These are phyloP conservation scores for Beverwykella pulmonaria DNA, from an alignment of 495 filamentous ascomycete species.

Conservation along the genomic window DNA sequence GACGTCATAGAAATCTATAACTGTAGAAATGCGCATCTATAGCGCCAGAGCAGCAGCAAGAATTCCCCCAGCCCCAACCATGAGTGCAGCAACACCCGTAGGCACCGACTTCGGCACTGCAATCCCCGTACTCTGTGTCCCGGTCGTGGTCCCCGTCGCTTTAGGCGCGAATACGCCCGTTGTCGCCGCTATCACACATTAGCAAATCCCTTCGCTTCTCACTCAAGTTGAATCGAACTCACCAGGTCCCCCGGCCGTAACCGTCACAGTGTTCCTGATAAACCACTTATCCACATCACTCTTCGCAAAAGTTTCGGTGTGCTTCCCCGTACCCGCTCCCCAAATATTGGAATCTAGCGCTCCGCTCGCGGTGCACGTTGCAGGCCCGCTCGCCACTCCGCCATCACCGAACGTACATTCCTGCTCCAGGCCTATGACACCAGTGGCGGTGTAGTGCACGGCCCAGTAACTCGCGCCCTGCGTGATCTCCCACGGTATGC, in stretches of 20 bases:
- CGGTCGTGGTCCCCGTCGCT: not conserved
- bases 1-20: not conserved
- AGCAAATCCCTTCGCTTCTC: not conserved
- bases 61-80: not conserved
- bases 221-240: not conserved
- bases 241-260: conserved; percentile 1
- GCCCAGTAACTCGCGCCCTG: conserved; percentile 14
- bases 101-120: not conserved
- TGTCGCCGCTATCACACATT: not conserved
- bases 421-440: not conserved
- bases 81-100: not conserved
- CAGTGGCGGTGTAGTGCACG: conserved; percentile 6
- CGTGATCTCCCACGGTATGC: conserved; percentile 7
- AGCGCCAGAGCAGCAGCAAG: conserved; percentile 1
- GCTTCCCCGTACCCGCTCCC: not conserved
- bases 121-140: conserved; percentile 1
- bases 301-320: not conserved
- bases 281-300: conserved; percentile 3
- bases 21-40: not conserved
- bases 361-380: not conserved
- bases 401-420: conserved; percentile 7
- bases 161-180: not conserved
- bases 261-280: conserved; percentile 1
- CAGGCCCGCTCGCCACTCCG: not conserved
- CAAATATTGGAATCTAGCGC: not conserved